Percentiles rank a stretch among this genome's conserved stretches.
These are phyloP conservation scores for Agapanthus africanus DNA, from an alignment of 106 monocot genomes.

Conservation along the genomic window DNA sequence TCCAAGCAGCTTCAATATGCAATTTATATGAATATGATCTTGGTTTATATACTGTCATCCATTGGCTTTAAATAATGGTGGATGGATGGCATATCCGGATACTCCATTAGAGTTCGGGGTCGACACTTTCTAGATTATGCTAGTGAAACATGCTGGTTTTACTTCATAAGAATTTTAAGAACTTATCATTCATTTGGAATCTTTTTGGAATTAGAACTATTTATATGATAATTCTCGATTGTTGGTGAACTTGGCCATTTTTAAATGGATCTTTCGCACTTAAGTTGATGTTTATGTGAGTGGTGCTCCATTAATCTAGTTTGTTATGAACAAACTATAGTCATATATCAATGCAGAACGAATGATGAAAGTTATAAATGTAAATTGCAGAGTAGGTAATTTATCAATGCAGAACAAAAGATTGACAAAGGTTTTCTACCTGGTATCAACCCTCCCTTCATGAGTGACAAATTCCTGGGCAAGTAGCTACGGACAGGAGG, in stretches of 20 bases:
- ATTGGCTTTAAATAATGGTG: not conserved
- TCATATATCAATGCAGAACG: too few relatives aligned
- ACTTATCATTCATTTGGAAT: not conserved
- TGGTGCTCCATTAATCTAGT: too few relatives aligned
- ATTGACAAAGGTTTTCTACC: too few relatives aligned
- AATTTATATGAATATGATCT: not conserved
- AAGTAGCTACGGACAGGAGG: too few relatives aligned
- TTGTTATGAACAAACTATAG: too few relatives aligned
- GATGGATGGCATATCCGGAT: not conserved
- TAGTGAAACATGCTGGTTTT: not conserved
- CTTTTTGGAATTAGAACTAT: not conserved
- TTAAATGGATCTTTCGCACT: too few relatives aligned
- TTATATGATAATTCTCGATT: not conserved
- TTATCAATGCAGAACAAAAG: too few relatives aligned
- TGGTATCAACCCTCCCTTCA: too few relatives aligned
- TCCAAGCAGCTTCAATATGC: not conserved
- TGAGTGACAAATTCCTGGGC: too few relatives aligned
- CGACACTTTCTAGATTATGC: not conserved
- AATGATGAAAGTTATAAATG: too few relatives aligned
- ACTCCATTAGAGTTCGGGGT: not conserved
- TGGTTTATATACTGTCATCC: not conserved
- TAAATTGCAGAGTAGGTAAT: not conserved
- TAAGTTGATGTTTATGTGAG: too few relatives aligned
- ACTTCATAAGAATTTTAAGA: not conserved
- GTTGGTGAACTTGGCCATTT: not conserved